Base-by-base conservation (phyloP, 306 rosid genomes). In the Sicyos edulis region DNA sequence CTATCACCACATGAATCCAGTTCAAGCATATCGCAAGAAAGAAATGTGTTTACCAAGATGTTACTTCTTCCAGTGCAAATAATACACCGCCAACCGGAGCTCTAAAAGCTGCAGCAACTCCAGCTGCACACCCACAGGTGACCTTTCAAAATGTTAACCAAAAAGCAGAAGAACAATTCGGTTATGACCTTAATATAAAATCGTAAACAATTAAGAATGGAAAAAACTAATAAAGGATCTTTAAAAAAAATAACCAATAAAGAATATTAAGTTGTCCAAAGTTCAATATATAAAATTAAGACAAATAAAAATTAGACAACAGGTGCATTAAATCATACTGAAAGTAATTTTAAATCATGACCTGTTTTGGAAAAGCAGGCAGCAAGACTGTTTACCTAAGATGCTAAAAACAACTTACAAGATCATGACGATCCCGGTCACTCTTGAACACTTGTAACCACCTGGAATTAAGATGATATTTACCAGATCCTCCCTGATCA, bases 51-150 rank as follows among this genome's bases (percentile, higher is more conserved):
- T 86, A 93, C 98, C 98, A 93, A 66, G 98, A 93, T 56, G 98
- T 90, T 75, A 90, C 97, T 85, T 93, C 98, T 81, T 93, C 98
- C 83, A 93, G 72, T 56, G 98, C 98, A 87, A 93, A 93, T 82
- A 93, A 83, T 29, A 93, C 98, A 69, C 98, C 98, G 49, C 98
- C 98, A 67, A 93, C 96, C 1, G 98, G 98, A 81, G 98, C 98
- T 84, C 98, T 87, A 80, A 93, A 93, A 77, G 98, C 96, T 61
- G 98, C 98, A 70, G 97, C 96, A 65, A 93, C 96, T 78, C 98
- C 97, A 71, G 98, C 96, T 73, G 98, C 98, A 83, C 96, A 93
- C 45, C 98, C 98, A 86, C 98, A 93, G 70, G 98, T 93, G 70
- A 92, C 97, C 97, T 92, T 85, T 77, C 80, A 72, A 85, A 72